Evolutionary conservation across 2,329 filamentous ascomycete genomes (phyloP).

Genomic region (Exophiala oligosperma): DNA sequence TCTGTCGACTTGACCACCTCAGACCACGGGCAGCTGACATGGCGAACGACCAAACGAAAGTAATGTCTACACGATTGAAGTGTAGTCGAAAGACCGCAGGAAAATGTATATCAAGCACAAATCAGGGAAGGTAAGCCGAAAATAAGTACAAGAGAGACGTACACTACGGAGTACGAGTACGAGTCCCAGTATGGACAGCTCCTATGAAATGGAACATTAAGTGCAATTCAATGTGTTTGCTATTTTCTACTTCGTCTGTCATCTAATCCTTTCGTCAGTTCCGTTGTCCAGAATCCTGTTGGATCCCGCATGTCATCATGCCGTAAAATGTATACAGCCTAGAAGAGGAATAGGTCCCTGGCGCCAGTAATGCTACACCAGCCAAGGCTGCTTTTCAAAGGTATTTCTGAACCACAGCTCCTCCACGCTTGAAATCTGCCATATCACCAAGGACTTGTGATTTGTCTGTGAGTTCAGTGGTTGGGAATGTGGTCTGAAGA

Average conservation of each 20-base stretch:
- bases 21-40: constrained; percentile 23
- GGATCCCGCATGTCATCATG: too few species aligned
- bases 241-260: background rate
- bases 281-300: too few species aligned
- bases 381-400: constrained; percentile 8
- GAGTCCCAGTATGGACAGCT: background rate
- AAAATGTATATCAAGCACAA: background rate
- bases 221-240: background rate
- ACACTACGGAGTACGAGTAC: too few species aligned
- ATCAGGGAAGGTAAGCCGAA: constrained; percentile 9
- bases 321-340: background rate
- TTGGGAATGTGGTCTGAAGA: constrained; percentile 67
- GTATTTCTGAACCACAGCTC: constrained; percentile 52
- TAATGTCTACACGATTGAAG: background rate
- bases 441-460: constrained; percentile 45
- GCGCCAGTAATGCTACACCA: too few species aligned
- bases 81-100: background rate
- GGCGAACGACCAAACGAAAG: background rate
- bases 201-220: background rate
- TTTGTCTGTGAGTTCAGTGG: constrained; percentile 61
- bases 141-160: too few species aligned
- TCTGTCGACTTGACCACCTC: constrained; percentile 19
- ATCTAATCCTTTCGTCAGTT: too few species aligned
- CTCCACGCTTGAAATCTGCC: constrained; percentile 51
- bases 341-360: too few species aligned